phyloP scores from a whole-genome alignment of 2,329 filamentous ascomycete species.

The Fusarium albidum region DNA sequence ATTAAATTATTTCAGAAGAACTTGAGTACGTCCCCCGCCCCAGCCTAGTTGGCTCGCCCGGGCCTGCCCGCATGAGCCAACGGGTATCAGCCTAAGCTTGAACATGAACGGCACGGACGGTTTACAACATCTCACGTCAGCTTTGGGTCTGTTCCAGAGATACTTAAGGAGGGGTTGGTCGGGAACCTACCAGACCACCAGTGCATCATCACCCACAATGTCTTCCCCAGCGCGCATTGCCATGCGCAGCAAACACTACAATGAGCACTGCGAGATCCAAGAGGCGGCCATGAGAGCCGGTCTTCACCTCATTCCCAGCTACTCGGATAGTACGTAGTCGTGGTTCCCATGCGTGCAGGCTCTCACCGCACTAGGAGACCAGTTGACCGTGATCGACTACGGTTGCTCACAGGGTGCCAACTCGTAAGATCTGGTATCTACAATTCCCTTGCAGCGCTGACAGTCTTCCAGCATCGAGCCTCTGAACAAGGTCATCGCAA shows the following conservation, averaged over 20 bases:
- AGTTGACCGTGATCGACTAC: neutral
- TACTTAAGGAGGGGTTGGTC: no score
- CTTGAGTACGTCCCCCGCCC: no score
- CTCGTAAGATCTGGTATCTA: neutral
- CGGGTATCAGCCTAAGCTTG: no score
- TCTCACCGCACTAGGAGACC: neutral
- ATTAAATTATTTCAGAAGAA: no score
- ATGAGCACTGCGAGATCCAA: slow-evolving; percentile 15
- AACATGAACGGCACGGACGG: no score
- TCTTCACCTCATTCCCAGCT: neutral
- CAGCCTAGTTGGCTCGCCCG: no score
- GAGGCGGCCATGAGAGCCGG: slow-evolving; percentile 3
- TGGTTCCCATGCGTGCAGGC: rapidly evolving
- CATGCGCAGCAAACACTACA: slow-evolving; percentile 14
- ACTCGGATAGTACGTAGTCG: neutral
- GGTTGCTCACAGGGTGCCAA: slow-evolving; percentile 10
- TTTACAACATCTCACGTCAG: no score
- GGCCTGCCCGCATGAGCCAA: no score
- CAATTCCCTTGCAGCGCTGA: rapidly evolving
- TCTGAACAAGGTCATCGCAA: neutral
- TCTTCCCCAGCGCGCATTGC: slow-evolving; percentile 4
- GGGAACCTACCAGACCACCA: no score
- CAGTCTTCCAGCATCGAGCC: neutral
- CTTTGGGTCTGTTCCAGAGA: no score
- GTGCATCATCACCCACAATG: neutral